phyloP scores from a whole-genome alignment of 345 rosid species.

The Salix suchowensis region DNA sequence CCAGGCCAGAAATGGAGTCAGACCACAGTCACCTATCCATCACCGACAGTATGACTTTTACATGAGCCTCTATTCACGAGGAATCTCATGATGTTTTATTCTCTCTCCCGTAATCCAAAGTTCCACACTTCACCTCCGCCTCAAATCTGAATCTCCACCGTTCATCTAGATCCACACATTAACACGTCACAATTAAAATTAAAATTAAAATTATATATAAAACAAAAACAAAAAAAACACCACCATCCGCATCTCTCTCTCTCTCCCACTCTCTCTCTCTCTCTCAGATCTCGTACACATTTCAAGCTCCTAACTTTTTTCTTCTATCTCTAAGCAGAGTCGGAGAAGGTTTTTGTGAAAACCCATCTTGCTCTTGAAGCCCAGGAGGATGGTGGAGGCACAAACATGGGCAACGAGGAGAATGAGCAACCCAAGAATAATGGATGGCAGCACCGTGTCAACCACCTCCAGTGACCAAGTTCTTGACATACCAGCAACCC shows the following conservation, averaged over 20 bases:
- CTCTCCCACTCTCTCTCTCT: slow-evolving; percentile 19
- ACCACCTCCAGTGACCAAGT: slow-evolving; percentile 31
- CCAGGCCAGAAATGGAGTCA: background rate
- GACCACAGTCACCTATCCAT: slow-evolving; percentile 13
- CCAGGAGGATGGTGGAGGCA: slow-evolving; percentile 70
- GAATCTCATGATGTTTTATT: slow-evolving; percentile 16
- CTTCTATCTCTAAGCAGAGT: background rate
- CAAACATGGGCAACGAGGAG: slow-evolving; percentile 99
- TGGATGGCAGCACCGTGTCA: slow-evolving; percentile 31
- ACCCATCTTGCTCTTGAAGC: slow-evolving; percentile 20
- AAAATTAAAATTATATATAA: background rate
- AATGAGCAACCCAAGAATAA: slow-evolving; percentile 81
- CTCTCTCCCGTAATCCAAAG: slow-evolving; percentile 45
- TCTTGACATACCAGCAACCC: slow-evolving; percentile 84
- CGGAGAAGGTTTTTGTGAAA: background rate
- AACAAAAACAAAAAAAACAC: background rate
- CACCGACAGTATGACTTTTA: slow-evolving; percentile 43
- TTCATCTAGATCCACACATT: slow-evolving; percentile 39
- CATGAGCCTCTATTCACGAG: slow-evolving; percentile 15
- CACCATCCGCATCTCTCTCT: background rate
- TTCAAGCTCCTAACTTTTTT: background rate
- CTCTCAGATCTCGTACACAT: background rate
- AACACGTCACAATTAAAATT: background rate
- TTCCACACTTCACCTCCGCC: background rate
- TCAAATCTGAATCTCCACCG: slow-evolving; percentile 58